phyloP scores from a whole-genome alignment of 2,329 filamentous ascomycete species.

The Colletotrichum sp. region DNA sequence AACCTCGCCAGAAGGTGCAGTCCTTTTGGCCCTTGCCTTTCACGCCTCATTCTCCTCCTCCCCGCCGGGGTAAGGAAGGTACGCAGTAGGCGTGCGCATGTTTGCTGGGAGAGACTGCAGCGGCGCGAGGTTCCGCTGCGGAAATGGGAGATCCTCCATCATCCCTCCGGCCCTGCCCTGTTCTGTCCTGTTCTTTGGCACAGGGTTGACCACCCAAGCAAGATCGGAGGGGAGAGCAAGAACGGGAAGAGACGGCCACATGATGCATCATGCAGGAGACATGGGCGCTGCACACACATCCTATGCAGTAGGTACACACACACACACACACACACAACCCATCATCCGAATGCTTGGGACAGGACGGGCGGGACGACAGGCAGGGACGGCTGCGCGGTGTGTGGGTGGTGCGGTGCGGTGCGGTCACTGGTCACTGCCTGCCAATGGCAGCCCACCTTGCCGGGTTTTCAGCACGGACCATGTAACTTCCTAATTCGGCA shows the following conservation, averaged over 20 bases:
- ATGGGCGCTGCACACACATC: neutral
- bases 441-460: neutral
- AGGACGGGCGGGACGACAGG: slow-evolving; percentile 9
- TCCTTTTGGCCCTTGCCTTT: neutral
- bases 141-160: neutral
- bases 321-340: neutral
- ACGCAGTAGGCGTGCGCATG: neutral
- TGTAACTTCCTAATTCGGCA: neutral
- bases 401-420: neutral
- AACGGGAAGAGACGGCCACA: neutral
- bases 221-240: neutral
- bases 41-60: neutral
- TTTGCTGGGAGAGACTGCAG: neutral
- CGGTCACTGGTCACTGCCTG: neutral
- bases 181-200: neutral
- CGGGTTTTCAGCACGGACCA: neutral
- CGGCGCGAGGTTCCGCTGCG: neutral
- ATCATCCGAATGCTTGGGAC: slow-evolving; percentile 20
- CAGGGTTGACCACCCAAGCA: neutral
- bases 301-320: neutral
- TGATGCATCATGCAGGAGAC: neutral
- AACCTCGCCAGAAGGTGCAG: neutral
- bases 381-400: neutral
- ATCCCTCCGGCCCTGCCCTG: neutral
- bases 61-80: neutral